Evolutionary conservation across 495 filamentous ascomycete genomes (phyloP), one percentile per base, ranked within the genome.

Genomic region (Hyaloscypha hepaticicola): DNA sequence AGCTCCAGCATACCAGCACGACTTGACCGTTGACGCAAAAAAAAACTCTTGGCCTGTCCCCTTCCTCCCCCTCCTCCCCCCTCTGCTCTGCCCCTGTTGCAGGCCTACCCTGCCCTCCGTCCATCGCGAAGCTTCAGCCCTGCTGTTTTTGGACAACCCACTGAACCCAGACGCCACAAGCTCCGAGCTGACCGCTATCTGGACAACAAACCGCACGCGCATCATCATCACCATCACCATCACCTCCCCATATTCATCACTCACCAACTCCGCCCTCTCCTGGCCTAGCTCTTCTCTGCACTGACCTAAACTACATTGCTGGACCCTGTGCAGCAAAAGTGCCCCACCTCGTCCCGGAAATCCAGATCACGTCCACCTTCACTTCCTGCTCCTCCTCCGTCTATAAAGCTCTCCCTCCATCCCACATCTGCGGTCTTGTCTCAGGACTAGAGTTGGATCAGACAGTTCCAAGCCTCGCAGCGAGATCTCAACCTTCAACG

Each of bases 341-440:
- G 58, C 66, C 62, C 66, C 62, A 69, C 66, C 62, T 61, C 64
- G 12, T 38, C 31, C 27, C 51, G 38, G 52, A 65, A 53, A 59
- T 53, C 59, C 52, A 25, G 57, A 27, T 56, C 27, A 45, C 38
- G 4, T 45, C 38, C 38, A 11, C 38, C 38, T 11, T 16, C 38
- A 16, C 38, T 16, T 21, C 58, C 21, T 58, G 11, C 38, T 45
- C 38, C 16, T 21, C 58, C 21, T 58, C 51, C 45, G 27, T 34
- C 51, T 61, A 65, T 61, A 69, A 65, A 69, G 62, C 65, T 56
- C 49, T 53, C 41, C 49, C 41, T 21, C 31, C 22, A 41, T 69
- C 66, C 63, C 66, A 49, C 62, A n/a, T 58, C 45, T 55, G 2
- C 21, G 22, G 38, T 21, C 27, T 57, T 45, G 60, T 61, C 56